These are phyloP conservation scores for Eucalyptus pauciflora DNA, from an alignment of 345 rosid species.

Conservation along the genomic window DNA sequence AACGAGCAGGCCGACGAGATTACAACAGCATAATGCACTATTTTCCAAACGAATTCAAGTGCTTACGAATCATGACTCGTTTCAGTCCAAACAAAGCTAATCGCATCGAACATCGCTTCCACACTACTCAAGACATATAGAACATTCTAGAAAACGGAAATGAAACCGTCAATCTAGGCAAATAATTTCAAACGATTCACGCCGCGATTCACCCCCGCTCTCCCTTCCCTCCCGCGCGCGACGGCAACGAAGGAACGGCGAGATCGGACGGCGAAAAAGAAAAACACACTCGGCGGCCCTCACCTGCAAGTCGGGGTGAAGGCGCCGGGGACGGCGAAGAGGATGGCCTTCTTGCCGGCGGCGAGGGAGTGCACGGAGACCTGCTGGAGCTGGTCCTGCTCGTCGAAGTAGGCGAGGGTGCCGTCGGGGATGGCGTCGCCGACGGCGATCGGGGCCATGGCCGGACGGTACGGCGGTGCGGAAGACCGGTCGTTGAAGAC, in stretches of 20 bases:
- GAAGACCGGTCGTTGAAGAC: not conserved
- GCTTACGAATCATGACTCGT: not conserved
- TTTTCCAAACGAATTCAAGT: not conserved
- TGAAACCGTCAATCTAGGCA: not conserved
- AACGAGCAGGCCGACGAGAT: not conserved
- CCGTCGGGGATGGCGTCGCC: conserved; percentile 82
- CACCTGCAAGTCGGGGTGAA: conserved; percentile 99
- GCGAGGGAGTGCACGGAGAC: conserved; percentile 76
- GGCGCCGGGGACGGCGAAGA: conserved; percentile 98
- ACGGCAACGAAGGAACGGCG: not conserved
- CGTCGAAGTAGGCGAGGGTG: conserved; percentile 73
- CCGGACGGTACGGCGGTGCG: not conserved
- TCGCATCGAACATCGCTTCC: not conserved
- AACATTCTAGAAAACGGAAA: not conserved
- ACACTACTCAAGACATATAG: not conserved
- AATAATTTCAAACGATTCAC: not conserved
- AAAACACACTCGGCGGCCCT: not conserved
- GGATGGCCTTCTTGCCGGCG: conserved; percentile 70
- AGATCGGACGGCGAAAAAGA: too few relatives aligned
- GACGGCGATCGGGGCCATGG: conserved; percentile 81
- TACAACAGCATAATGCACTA: not conserved
- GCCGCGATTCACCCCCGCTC: not conserved
- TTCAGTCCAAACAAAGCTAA: not conserved
- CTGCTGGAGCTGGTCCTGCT: conserved; percentile 66
- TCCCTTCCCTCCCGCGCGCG: not conserved